Base-by-base conservation (phyloP, 768 basidiomycete genomes). In the Cystobasidium ongulense region DNA sequence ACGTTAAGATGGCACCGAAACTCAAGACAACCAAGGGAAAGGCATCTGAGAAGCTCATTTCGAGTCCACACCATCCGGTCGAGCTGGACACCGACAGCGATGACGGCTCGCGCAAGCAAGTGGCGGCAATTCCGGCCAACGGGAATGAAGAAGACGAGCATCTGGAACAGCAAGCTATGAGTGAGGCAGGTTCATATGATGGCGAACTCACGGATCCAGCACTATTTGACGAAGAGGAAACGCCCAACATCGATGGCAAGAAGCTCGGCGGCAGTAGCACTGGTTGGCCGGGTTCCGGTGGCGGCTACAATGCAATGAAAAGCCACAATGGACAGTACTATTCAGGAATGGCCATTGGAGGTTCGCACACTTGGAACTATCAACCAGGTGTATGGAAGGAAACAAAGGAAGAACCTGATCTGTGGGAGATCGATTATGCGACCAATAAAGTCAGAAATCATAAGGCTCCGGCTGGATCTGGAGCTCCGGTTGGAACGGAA, bases 381-480 rank as follows among this genome's bases (percentile, higher is more conserved):
- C n/a, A 74, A 21, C 66, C 43, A 11, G 74, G 74, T 4, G 66
- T 74, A 7, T 74, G 74, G 74, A 74, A 74, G 39, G 59, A 63
- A 36, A 71, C 68, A 18, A 71, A 71, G 54, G 39, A 57, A 29
- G 68, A 71, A 36, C 68, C 68, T 21, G 68, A 71, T 61, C 65
- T 68, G 2, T 74, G 74, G 74, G 63, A 74, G 50, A 74, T 74
- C 36, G 66, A 74, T 52, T 74, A 33, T 36, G 10, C 59, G 41
- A 63, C 67, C 17, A 68, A 70, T 29, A 74, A 74, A 65, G 33
- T 52, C 29, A n/a, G 74, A 7, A 61, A 53, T 41, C 67, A 71
- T 23, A 74, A 74, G 17, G 74, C 74, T 29, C 74, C 74, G 1
- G 23, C 18, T 11, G 67, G 67, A 2, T 35, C 29, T 29, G 74